A percentile compares a stretch with the other conserved stretches of the same genome.
Evolutionary conservation across 2,329 filamentous ascomycete genomes (phyloP).

Genomic region (Aureobasidium zeae): DNA sequence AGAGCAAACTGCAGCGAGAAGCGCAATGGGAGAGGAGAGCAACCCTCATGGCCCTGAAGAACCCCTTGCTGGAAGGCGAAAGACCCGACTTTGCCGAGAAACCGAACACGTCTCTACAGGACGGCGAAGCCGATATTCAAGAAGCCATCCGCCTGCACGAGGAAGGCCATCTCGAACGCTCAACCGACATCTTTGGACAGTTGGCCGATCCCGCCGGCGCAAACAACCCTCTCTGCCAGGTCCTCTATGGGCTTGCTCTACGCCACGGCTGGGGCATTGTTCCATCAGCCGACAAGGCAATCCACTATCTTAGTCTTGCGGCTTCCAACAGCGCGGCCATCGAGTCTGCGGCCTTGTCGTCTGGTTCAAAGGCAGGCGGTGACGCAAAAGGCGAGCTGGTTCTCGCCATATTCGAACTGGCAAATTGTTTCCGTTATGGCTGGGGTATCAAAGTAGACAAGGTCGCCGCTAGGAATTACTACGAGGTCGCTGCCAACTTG

Average conservation of each 20-base stretch:
- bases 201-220: slow-evolving; percentile 75
- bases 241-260: slow-evolving; percentile 86
- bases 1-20: slow-evolving; percentile 43
- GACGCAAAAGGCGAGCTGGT: slow-evolving; percentile 93
- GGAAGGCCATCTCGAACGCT: slow-evolving; percentile 63
- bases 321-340: slow-evolving; percentile 83
- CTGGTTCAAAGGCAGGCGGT: slow-evolving; percentile 86
- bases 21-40: slow-evolving; percentile 87
- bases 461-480: slow-evolving; percentile 80
- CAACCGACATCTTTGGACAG: slow-evolving; percentile 74
- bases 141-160: slow-evolving; percentile 94
- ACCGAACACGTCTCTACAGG: slow-evolving; percentile 22
- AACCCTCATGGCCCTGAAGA: slow-evolving; percentile 64
- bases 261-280: slow-evolving; percentile 90
- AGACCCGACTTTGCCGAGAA: neutral
- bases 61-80: slow-evolving; percentile 33
- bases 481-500: slow-evolving; percentile 92
- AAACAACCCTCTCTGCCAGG: slow-evolving; percentile 91
- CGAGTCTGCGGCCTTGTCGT: slow-evolving; percentile 73
- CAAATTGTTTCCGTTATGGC: slow-evolving; percentile 84
- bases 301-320: slow-evolving; percentile 77
- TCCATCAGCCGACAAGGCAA: slow-evolving; percentile 61
- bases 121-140: slow-evolving; percentile 60
- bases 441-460: slow-evolving; percentile 87
- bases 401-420: slow-evolving; percentile 90